Evolutionary conservation across 108 stramenopile species (phyloP).

Genomic region (Epipyxis sp.): DNA sequence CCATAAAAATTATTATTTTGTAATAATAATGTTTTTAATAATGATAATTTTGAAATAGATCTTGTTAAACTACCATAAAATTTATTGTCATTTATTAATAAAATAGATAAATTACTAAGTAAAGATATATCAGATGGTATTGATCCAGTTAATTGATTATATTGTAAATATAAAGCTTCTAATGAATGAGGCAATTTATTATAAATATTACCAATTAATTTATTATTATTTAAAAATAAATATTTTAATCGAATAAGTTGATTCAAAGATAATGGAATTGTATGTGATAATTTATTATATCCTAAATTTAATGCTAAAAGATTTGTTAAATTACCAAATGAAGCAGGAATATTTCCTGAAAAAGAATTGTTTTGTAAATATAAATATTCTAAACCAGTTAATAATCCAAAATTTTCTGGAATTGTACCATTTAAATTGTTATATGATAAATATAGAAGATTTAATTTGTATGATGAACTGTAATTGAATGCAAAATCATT

Average conservation of each 20-base stretch:
- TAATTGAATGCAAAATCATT: background rate
- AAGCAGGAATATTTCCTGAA: background rate
- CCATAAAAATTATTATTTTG: conserved; percentile 8
- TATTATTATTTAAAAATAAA: background rate
- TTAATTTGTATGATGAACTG: background rate
- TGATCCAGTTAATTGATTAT: background rate
- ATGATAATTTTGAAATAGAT: background rate
- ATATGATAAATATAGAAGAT: background rate
- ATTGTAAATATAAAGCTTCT: background rate
- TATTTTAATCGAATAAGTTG: background rate
- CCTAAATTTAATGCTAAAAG: background rate
- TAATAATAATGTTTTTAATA: background rate
- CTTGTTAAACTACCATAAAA: background rate
- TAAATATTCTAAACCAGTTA: background rate
- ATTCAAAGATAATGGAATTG: background rate
- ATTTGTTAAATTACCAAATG: background rate
- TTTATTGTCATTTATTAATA: background rate
- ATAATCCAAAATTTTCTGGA: background rate
- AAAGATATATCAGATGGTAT: background rate
- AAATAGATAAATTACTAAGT: background rate
- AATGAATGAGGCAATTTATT: background rate
- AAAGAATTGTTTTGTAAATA: background rate
- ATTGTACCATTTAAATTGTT: background rate
- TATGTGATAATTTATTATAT: background rate
- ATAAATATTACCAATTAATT: background rate